Evolutionary conservation across 495 filamentous ascomycete genomes (phyloP).

Genomic region (Daldinia loculata): DNA sequence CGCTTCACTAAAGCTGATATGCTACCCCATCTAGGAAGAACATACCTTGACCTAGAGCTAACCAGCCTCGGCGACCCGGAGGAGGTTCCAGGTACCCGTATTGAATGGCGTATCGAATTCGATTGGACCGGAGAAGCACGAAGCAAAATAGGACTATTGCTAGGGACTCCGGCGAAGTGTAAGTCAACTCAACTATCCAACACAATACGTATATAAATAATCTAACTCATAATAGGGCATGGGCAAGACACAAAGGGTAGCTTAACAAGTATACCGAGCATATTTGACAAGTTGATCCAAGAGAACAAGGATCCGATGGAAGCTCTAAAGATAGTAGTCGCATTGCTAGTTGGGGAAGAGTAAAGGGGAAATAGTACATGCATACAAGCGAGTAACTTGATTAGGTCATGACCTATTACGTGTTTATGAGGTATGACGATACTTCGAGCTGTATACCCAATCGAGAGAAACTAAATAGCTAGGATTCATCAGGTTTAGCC

Average conservation of each 20-base stretch:
- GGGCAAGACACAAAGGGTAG: slow-evolving; percentile 57
- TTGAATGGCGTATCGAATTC: slow-evolving; percentile 66
- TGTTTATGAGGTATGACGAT: slow-evolving; percentile 11
- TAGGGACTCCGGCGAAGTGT: slow-evolving; percentile 62
- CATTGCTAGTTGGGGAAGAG: slow-evolving; percentile 56
- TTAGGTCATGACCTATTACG: not conserved
- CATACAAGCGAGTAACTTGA: not conserved
- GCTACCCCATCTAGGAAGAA: slow-evolving; percentile 55
- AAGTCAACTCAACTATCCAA: slow-evolving; percentile 38
- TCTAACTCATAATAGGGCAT: slow-evolving; percentile 57
- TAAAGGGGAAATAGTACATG: slow-evolving; percentile 2
- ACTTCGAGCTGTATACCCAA: not conserved
- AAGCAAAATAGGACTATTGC: slow-evolving; percentile 57
- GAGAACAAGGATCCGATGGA: slow-evolving; percentile 59
- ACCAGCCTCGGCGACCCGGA: slow-evolving; percentile 28
- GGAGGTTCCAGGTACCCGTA: slow-evolving; percentile 48
- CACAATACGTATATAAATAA: not conserved
- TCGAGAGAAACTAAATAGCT: not conserved
- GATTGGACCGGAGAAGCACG: slow-evolving; percentile 71
- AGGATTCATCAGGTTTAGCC: not conserved
- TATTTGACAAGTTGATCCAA: slow-evolving; percentile 62
- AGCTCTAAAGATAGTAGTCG: slow-evolving; percentile 62
- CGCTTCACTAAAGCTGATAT: slow-evolving; percentile 40
- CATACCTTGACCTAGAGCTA: slow-evolving; percentile 53
- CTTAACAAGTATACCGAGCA: slow-evolving; percentile 58